Percentiles rank a stretch among this genome's conserved stretches.
phyloP scores from a whole-genome alignment of 2,329 filamentous ascomycete species.

The Trichoderma sp. region DNA sequence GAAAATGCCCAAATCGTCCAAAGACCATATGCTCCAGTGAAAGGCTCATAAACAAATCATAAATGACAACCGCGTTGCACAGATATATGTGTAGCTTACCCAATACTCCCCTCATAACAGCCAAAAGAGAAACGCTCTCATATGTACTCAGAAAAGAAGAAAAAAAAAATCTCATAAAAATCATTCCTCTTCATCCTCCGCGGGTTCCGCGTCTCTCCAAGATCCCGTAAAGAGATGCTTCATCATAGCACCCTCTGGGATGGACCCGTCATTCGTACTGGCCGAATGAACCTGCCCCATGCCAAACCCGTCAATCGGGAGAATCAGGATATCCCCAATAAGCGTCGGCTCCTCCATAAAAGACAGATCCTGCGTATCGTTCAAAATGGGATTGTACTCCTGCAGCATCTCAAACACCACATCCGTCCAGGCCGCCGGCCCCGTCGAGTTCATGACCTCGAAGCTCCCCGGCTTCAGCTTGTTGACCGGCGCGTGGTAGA shows the following conservation, averaged over 20 bases:
- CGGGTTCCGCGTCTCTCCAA: conserved; percentile 24
- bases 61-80: neutral
- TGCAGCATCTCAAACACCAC: conserved; percentile 29
- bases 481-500: conserved; percentile 10
- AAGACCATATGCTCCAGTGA: neutral
- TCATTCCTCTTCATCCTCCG: neutral
- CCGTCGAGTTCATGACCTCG: conserved; percentile 31
- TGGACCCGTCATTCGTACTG: conserved; percentile 37
- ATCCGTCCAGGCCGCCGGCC: conserved; percentile 30
- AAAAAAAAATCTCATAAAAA: neutral
- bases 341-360: conserved; percentile 30
- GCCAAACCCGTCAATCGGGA: conserved; percentile 38
- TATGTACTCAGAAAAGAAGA: neutral
- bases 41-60: neutral
- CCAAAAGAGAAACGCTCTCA: neutral
- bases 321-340: conserved; percentile 34
- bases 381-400: conserved; percentile 26
- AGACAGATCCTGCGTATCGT: conserved; percentile 25
- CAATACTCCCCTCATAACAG: neutral
- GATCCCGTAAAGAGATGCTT: conserved; percentile 35
- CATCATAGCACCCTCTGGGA: conserved; percentile 36
- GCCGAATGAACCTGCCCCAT: conserved; percentile 38
- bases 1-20: neutral
- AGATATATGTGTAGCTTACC: neutral
- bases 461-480: conserved; percentile 11